These are phyloP conservation scores for Acanthamoeba culbertsoni DNA, from an alignment of 208 protist genomes.

Conservation along the genomic window DNA sequence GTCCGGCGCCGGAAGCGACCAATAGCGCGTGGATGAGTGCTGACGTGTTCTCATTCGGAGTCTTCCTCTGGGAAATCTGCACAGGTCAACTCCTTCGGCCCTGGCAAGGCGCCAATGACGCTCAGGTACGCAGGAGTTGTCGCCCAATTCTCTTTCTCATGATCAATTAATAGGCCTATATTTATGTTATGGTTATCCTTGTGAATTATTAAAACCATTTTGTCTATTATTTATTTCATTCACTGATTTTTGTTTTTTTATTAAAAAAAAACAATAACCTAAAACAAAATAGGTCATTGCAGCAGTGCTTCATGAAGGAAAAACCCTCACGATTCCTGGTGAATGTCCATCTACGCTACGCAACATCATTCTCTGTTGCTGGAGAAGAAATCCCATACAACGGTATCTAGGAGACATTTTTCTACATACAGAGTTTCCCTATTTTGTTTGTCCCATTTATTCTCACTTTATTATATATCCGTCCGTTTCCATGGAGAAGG, in stretches of 20 bases:
- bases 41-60: not conserved
- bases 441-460: not conserved
- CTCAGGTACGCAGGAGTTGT: not conserved
- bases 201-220: too few species aligned
- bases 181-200: too few species aligned
- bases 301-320: not conserved
- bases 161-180: too few species aligned
- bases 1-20: not conserved
- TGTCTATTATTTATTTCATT: too few species aligned
- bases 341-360: not conserved
- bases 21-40: not conserved
- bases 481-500: not conserved
- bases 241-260: not conserved
- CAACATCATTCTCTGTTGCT: conserved; percentile 16
- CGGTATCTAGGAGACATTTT: not conserved
- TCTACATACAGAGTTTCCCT: not conserved
- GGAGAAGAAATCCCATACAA: not conserved
- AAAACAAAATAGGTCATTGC: not conserved
- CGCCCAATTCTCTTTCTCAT: not conserved
- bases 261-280: too few species aligned
- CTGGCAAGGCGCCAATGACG: not conserved
- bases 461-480: not conserved
- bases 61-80: conserved; percentile 45
- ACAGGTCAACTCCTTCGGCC: not conserved
- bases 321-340: not conserved